Conservation (phyloP, 345 rosid genomes). For the rapeseed (Brassica napus) region Da-Ae NC_063449.1:18068501-18069000, state of each 20-base stretch:
- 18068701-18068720: not conserved
- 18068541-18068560: too few species aligned
- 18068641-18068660: not conserved
- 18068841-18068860: not conserved
- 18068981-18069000: too few species aligned
- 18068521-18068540: too few species aligned
- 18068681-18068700: not conserved
- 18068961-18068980: too few species aligned
- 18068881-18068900: not conserved
- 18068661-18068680: too few species aligned
- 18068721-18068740: not conserved
- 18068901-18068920: not conserved
- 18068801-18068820: not conserved
- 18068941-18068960: not conserved
- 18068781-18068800: not conserved
- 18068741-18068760: not conserved
- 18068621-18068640: not conserved
- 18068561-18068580: not conserved
- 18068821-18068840: not conserved
- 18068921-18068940: not conserved
- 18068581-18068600: not conserved
- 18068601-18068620: not conserved
- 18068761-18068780: not conserved
- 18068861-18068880: not conserved
- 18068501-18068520: too few species aligned